A percentile compares a stretch with the other conserved stretches of the same genome.
phyloP scores from a whole-genome alignment of 2,329 filamentous ascomycete genomes.

The Stagonosporopsis vannaccii region DNA sequence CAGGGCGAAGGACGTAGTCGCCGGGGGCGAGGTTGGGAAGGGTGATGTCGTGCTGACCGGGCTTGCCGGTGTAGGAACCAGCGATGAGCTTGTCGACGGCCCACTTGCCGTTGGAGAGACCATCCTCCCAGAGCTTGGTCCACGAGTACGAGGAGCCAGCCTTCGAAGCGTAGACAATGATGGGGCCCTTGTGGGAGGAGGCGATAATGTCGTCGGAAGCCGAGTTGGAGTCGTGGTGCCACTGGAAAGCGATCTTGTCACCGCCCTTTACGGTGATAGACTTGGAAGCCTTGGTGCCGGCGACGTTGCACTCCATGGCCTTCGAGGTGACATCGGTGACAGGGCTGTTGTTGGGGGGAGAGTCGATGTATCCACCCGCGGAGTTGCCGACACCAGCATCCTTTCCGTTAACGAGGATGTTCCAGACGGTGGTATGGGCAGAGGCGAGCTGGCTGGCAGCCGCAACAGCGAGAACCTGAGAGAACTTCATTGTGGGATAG shows the following conservation, averaged over 20 bases:
- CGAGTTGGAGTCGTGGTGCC: slow-evolving; percentile 59
- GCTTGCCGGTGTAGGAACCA: slow-evolving; percentile 40
- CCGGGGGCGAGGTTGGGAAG: slow-evolving; percentile 51
- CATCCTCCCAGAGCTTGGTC: slow-evolving; percentile 56
- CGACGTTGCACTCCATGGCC: slow-evolving; percentile 47
- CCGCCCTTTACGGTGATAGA: slow-evolving; percentile 58
- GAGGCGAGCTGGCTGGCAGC: slow-evolving; percentile 35
- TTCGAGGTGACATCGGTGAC: slow-evolving; percentile 45
- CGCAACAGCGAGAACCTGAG: slow-evolving; percentile 38
- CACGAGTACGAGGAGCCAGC: slow-evolving; percentile 54
- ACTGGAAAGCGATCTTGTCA: slow-evolving; percentile 57
- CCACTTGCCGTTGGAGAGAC: slow-evolving; percentile 46
- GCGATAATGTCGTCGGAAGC: slow-evolving; percentile 61
- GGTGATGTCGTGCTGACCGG: slow-evolving; percentile 52
- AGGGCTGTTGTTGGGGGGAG: slow-evolving; percentile 50
- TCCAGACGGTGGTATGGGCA: slow-evolving; percentile 48
- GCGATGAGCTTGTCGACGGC: slow-evolving; percentile 50
- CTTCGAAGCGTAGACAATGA: slow-evolving; percentile 61
- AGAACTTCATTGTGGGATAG: slow-evolving; percentile 42
- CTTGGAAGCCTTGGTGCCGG: slow-evolving; percentile 45
- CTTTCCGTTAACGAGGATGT: slow-evolving; percentile 53
- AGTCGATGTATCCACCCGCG: slow-evolving; percentile 58
- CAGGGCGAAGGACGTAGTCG: slow-evolving; percentile 54
- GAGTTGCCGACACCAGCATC: slow-evolving; percentile 45
- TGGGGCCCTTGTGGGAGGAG: slow-evolving; percentile 59